These are phyloP conservation scores for Cercospora zeae-maydis DNA, from an alignment of 2,329 filamentous ascomycete genomes.

Conservation along the genomic window DNA sequence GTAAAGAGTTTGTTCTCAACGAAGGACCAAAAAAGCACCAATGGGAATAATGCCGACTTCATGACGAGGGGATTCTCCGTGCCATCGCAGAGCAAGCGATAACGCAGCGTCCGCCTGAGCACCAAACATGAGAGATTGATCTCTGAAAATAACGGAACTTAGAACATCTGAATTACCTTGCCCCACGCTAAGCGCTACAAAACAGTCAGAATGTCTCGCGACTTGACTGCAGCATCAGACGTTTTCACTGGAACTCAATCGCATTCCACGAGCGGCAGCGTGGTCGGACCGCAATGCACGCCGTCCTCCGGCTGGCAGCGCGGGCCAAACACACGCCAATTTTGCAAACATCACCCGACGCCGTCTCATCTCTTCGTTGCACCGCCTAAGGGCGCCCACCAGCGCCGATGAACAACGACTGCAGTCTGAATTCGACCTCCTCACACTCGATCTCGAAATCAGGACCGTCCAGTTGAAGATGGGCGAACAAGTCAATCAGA, in stretches of 20 bases:
- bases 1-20: constrained; percentile 48
- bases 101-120: not conserved
- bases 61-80: constrained; percentile 46
- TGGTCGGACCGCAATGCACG: not conserved
- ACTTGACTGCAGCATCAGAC: not conserved
- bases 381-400: too few relatives aligned
- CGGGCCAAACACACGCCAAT: not conserved
- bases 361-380: not conserved
- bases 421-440: not conserved
- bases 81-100: constrained; percentile 9
- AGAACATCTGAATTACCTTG: not conserved
- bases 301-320: not conserved
- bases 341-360: not conserved
- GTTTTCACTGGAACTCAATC: not conserved
- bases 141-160: not conserved
- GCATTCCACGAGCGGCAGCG: not conserved
- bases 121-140: not conserved
- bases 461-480: not conserved
- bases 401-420: not conserved
- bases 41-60: constrained; percentile 47
- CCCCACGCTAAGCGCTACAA: not conserved
- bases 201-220: not conserved
- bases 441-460: not conserved
- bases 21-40: constrained; percentile 36
- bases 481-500: not conserved